phyloP scores from a whole-genome alignment of 2,329 filamentous ascomycete genomes.

The Fusarium temperatum region DNA sequence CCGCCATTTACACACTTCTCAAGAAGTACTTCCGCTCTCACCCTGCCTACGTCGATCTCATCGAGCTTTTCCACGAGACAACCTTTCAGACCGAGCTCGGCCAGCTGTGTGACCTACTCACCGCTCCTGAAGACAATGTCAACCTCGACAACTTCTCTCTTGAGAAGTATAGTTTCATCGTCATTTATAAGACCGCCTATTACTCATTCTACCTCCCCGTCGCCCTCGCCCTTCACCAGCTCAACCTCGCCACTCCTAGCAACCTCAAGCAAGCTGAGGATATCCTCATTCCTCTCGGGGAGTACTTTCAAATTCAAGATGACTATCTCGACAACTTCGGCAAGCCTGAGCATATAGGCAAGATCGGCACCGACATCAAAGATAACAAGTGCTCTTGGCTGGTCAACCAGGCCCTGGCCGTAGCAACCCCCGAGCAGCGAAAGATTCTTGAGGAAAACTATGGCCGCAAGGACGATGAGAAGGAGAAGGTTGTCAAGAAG shows the following conservation, averaged over 20 bases:
- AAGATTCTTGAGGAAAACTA: slow-evolving; percentile 91
- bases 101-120: slow-evolving; percentile 93
- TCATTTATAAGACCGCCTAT: slow-evolving; percentile 99
- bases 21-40: slow-evolving; percentile 94
- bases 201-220: slow-evolving; percentile 99
- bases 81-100: slow-evolving; percentile 95
- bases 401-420: slow-evolving; percentile 89
- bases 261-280: slow-evolving; percentile 91
- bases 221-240: slow-evolving; percentile 85
- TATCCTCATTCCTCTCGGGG: slow-evolving; percentile 95
- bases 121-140: slow-evolving; percentile 91
- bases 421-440: slow-evolving; percentile 85
- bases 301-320: slow-evolving; percentile 99
- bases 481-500: slow-evolving; percentile 87
- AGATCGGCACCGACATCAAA: slow-evolving; percentile 98
- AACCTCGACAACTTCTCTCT: slow-evolving; percentile 95
- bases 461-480: slow-evolving; percentile 84
- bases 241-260: slow-evolving; percentile 83
- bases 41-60: slow-evolving; percentile 85
- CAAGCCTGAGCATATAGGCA: slow-evolving; percentile 90
- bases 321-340: slow-evolving; percentile 99
- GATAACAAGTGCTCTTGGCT: slow-evolving; percentile 99
- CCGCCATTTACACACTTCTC: slow-evolving; percentile 87
- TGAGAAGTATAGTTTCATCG: slow-evolving; percentile 96
- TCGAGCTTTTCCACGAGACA: slow-evolving; percentile 97